These are phyloP conservation scores for Furcasterigmium furcatum DNA, from an alignment of 2,329 filamentous ascomycete species.

Conservation along the genomic window DNA sequence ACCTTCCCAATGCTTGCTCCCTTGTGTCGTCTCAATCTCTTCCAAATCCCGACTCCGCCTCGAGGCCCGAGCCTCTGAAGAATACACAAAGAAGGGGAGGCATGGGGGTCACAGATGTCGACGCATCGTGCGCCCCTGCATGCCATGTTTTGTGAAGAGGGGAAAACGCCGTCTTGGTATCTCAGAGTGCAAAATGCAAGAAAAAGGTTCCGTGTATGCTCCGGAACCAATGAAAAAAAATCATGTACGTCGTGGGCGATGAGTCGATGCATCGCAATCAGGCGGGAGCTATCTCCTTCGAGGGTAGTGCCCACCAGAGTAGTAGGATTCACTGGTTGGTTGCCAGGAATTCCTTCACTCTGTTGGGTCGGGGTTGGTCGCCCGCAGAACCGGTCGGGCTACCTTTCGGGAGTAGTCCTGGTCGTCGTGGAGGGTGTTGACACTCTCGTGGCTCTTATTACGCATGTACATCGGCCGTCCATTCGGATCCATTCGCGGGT, in stretches of 20 bases:
- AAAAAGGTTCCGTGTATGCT: constrained; percentile 8
- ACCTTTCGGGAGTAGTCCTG: constrained; percentile 64
- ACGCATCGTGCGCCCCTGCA: constrained; percentile 5
- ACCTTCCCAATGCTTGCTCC: neutral
- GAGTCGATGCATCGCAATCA: constrained; percentile 3
- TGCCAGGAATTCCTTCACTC: too few species aligned
- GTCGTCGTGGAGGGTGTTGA: constrained; percentile 62
- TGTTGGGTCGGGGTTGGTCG: constrained; percentile 60
- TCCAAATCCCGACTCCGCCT: neutral
- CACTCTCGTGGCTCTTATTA: constrained; percentile 59
- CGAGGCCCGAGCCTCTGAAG: neutral
- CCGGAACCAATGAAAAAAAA: constrained; percentile 5
- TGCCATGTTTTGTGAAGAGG: constrained; percentile 6
- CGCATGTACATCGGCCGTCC: constrained; percentile 53
- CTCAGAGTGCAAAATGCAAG: constrained; percentile 13
- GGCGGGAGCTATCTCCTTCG: constrained; percentile 2
- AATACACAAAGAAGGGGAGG: neutral
- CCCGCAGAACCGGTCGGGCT: constrained; percentile 55
- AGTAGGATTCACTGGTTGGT: too few species aligned
- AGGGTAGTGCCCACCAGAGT: constrained; percentile 1
- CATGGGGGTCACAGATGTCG: neutral
- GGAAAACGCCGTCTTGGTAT: constrained; percentile 18
- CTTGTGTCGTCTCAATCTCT: neutral
- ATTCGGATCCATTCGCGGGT: constrained; percentile 62
- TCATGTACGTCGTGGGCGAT: constrained; percentile 15